Percentiles rank a stretch among this genome's conserved stretches.
These are phyloP conservation scores for Uronychia binucleata DNA, from an alignment of 73 alveolate genomes.

Conservation along the genomic window DNA sequence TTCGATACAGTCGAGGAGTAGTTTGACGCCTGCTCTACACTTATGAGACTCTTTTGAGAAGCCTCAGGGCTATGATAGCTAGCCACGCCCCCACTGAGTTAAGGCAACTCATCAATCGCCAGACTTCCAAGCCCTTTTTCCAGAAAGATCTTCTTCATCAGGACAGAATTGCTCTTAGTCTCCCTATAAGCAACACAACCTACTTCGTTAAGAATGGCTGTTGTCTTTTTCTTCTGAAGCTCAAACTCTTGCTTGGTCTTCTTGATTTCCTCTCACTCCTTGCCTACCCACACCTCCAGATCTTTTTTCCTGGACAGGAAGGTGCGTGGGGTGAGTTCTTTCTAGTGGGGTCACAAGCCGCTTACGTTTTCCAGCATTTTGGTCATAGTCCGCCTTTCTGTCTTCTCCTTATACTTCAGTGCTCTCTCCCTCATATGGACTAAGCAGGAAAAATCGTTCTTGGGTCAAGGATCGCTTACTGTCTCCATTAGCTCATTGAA, in stretches of 20 bases:
- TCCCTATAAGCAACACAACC: not conserved
- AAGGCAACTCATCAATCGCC: not conserved
- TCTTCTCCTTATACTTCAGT: not conserved
- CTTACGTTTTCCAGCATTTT: not conserved
- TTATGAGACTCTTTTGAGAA: not conserved
- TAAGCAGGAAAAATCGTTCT: not conserved
- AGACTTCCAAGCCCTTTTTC: not conserved
- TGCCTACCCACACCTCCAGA: slow-evolving; percentile 48
- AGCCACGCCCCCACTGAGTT: not conserved
- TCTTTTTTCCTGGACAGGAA: slow-evolving; percentile 19
- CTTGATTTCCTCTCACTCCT: slow-evolving; percentile 51
- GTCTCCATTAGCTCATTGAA: not conserved
- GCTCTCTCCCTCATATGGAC: not conserved
- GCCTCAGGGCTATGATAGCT: not conserved
- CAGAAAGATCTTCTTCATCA: not conserved
- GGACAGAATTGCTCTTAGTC: not conserved
- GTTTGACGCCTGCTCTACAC: not conserved
- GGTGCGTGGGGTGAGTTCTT: slow-evolving; percentile 44
- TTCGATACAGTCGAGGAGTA: not conserved
- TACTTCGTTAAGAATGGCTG: slow-evolving; percentile 21
- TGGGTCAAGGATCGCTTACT: not conserved
- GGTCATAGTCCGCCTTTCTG: not conserved
- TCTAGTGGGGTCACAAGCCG: not conserved
- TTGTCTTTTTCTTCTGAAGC: slow-evolving; percentile 36
- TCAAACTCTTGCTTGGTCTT: slow-evolving; percentile 32